Conservation (phyloP, 768 basidiomycete genomes). For the Leucocoprinus sp. region DNA sequence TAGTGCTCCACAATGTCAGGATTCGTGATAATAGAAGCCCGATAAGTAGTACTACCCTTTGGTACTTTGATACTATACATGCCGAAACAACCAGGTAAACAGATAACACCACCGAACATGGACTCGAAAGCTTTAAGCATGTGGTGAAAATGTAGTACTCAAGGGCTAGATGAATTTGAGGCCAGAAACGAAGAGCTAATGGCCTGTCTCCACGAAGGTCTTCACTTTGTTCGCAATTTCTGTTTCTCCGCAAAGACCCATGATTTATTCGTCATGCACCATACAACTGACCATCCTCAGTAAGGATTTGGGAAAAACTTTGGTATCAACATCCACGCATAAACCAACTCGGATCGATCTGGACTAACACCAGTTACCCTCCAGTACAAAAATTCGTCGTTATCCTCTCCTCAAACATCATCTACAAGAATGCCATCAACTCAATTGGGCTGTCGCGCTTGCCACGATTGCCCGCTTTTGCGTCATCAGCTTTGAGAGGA, state of each 20-base stretch:
- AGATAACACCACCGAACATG: too few relatives aligned
- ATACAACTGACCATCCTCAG: too few relatives aligned
- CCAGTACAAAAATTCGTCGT: conserved; percentile 99
- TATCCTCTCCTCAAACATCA: conserved; percentile 99
- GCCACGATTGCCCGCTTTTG: conserved; percentile 96
- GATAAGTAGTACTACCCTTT: conserved; percentile 93
- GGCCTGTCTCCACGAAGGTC: too few relatives aligned
- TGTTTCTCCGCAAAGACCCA: conserved; percentile 98
- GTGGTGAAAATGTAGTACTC: conserved; percentile 99
- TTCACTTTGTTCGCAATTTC: too few relatives aligned
- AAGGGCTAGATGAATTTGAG: too few relatives aligned
- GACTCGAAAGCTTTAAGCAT: conserved; percentile 99
- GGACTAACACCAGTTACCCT: conserved; percentile 90
- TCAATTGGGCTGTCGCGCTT: too few relatives aligned
- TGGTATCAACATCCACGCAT: conserved; percentile 97
- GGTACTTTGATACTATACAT: conserved; percentile 98
- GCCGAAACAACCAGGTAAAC: conserved; percentile 98
- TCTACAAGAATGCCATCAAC: conserved; percentile 96
- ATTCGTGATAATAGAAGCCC: conserved; percentile 97
- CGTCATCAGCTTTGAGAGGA: conserved; percentile 75
- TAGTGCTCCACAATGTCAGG: too few relatives aligned
- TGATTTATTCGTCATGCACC: conserved; percentile 93
- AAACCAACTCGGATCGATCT: conserved; percentile 89
- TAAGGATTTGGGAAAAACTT: conserved; percentile 97
- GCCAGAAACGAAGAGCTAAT: too few relatives aligned